phyloP scores from a whole-genome alignment of 257 asterid genomes.

The Leonotis leonurus region DNA sequence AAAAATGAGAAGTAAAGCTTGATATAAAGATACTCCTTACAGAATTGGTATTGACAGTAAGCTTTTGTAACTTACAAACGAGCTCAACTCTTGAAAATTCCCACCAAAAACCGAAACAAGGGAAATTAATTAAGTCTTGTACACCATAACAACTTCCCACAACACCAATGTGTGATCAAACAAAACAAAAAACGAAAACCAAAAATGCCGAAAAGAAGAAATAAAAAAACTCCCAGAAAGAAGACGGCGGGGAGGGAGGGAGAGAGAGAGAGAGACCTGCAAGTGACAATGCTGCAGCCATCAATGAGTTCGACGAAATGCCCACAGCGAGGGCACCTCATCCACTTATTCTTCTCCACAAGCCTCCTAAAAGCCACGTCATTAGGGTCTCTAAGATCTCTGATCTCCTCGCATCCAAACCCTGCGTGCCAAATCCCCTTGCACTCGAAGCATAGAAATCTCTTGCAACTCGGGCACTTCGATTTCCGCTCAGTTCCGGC shows the following conservation, averaged over 20 bases:
- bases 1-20: too few species aligned
- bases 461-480: slow-evolving; percentile 54
- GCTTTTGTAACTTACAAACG: not conserved
- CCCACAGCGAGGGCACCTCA: not conserved
- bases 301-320: slow-evolving; percentile 6
- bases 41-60: too few species aligned
- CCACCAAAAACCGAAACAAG: not conserved
- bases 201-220: too few species aligned
- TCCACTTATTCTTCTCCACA: not conserved
- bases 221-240: not conserved
- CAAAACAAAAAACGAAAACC: too few species aligned
- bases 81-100: not conserved
- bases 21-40: not conserved
- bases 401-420: slow-evolving; percentile 45
- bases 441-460: slow-evolving; percentile 50
- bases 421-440: slow-evolving; percentile 52
- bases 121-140: not conserved
- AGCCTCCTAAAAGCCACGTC: slow-evolving; percentile 42
- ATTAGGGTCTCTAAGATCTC: slow-evolving; percentile 31
- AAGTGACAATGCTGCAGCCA: not conserved
- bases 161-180: too few species aligned
- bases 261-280: not conserved
- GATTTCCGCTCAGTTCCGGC: slow-evolving; percentile 42
- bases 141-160: too few species aligned
- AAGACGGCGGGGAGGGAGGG: not conserved